A percentile compares a stretch with the other conserved stretches of the same genome.
These are phyloP conservation scores for Lepraria neglecta DNA, from an alignment of 495 filamentous ascomycete genomes.

Conservation along the genomic window DNA sequence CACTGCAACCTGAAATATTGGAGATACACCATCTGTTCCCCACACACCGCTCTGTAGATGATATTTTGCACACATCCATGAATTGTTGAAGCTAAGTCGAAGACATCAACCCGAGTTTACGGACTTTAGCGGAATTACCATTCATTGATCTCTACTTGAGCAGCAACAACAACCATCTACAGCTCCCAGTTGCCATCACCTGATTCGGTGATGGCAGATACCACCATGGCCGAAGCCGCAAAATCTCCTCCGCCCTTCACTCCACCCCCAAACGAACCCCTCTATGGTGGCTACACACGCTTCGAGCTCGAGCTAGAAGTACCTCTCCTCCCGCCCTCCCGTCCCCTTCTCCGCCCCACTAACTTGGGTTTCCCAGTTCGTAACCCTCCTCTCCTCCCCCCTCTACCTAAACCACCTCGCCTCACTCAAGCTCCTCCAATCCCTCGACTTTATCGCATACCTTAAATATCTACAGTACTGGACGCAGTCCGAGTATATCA, in stretches of 20 bases:
- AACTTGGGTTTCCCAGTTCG: conserved; percentile 48
- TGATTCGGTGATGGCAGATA: background rate
- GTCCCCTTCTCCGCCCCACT: conserved; percentile 65
- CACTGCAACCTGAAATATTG: background rate
- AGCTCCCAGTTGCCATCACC: background rate
- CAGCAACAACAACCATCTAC: background rate
- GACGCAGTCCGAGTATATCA: conserved; percentile 71
- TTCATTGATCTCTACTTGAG: background rate
- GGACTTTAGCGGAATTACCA: background rate
- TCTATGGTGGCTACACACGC: conserved; percentile 58
- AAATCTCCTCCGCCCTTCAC: conserved; percentile 17
- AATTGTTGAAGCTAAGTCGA: no score
- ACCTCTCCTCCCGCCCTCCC: conserved; percentile 75
- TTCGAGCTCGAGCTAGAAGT: conserved; percentile 79
- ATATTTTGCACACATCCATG: background rate
- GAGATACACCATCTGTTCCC: background rate
- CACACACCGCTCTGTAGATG: background rate
- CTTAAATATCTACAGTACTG: conserved; percentile 82
- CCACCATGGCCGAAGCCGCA: conserved; percentile 8
- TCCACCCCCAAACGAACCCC: conserved; percentile 24
- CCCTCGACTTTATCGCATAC: conserved; percentile 62
- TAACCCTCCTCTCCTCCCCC: conserved; percentile 79
- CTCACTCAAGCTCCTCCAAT: conserved; percentile 46
- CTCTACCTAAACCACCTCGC: conserved; percentile 79
- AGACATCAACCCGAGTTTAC: background rate